Evolutionary conservation across 805 yeast genomes (phyloP), one percentile per base, ranked within the genome.

Genomic region (Cyberlindnera maclurae): DNA sequence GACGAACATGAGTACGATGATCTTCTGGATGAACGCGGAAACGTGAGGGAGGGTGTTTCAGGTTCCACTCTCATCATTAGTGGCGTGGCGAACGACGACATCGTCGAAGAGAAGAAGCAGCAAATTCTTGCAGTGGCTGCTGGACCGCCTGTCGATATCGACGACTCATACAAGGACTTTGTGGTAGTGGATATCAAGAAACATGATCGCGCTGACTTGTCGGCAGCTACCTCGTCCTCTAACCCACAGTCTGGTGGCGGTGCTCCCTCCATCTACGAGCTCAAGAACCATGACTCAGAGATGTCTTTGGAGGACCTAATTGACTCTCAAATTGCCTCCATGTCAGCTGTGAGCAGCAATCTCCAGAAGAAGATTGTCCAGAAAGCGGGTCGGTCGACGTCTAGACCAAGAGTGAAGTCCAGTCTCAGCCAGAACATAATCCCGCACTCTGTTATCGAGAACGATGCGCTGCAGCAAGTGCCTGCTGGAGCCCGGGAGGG

Each of bases 1-100:
- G 80, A 73, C 36, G 82, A 76, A 39, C 79, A 69, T 47, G 72
- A 68, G 44, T 68, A 77, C 47, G 78, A 69, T 18, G 58, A 63
- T 15, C 63, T 74, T 34, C 57, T 78, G 50, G 82, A 77, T 48
- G 64, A 65, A 11, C 63, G 65, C 34, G 85, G 83, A 2, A 65
- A 69, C 35, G 62, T 77, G 34, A 76, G 69, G 49, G 35, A 40
- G 6, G 41, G 40, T 20, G 43, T 41, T 3, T 43, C 51, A 7
- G 38, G 36, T 17, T 42, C 41, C 10, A 37, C 42, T 9, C 46
- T 44, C 11, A 41, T 40, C 8, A 45, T 49, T 26, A 33, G 37
- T n/a, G 44, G 47, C 12, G 48, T 41, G 15, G 24, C 37, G 12
- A 39, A 41, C 13, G 38, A 35, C 15, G 30, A 33, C 26, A 36